A percentile compares a stretch with the other conserved stretches of the same genome.
phyloP scores from a whole-genome alignment of 2,329 filamentous ascomycete species.

The Gnomoniopsis smithogilvyi region DNA sequence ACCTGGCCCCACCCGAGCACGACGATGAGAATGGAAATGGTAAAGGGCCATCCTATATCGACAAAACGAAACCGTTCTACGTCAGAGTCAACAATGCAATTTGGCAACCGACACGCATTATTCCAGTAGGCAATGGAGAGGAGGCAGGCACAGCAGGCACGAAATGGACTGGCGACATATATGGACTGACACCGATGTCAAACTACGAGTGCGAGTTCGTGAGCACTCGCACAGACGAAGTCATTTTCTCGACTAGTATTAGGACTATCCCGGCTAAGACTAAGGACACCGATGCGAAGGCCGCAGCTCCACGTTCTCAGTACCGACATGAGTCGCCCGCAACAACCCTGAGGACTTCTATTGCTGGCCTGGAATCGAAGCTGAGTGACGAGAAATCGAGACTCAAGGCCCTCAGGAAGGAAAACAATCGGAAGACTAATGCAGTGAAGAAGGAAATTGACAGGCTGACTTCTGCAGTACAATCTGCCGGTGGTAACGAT shows the following conservation, averaged over 20 bases:
- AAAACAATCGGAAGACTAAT: conserved; percentile 68
- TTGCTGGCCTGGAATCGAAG: conserved; percentile 67
- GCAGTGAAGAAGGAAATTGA: conserved; percentile 72
- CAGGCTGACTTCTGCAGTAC: conserved; percentile 60
- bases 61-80: conserved; percentile 72
- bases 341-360: conserved; percentile 73
- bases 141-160: conserved; percentile 38
- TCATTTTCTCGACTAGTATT: conserved; percentile 70
- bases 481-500: conserved; percentile 69
- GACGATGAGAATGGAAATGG: conserved; percentile 36
- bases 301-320: conserved; percentile 50
- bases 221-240: conserved; percentile 59
- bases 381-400: conserved; percentile 66
- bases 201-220: conserved; percentile 80
- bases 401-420: conserved; percentile 69
- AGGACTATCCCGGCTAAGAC: conserved; percentile 57
- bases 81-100: conserved; percentile 75
- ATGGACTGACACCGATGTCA: conserved; percentile 65
- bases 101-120: conserved; percentile 76
- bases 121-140: conserved; percentile 39
- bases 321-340: conserved; percentile 72
- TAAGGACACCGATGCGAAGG: conserved; percentile 34
- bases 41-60: conserved; percentile 48
- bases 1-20: conserved; percentile 5
- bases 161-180: conserved; percentile 70